Conservation (phyloP, 257 asterid species). For the Coffea canephora region DNA sequence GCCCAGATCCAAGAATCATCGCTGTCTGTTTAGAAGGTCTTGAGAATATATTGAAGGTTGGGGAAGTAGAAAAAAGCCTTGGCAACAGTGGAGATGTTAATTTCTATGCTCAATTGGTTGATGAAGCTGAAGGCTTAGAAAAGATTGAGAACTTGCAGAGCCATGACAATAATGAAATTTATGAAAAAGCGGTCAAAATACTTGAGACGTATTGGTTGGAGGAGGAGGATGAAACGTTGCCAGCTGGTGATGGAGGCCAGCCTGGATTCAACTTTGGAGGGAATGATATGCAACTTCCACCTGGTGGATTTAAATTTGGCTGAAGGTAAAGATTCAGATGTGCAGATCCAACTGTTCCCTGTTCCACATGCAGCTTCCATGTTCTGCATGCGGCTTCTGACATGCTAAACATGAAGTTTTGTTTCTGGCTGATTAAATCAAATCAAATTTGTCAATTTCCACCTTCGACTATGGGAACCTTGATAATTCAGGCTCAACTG, state of each 20-base stretch:
- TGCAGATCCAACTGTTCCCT: slow-evolving; percentile 4
- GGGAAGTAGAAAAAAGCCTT: slow-evolving; percentile 65
- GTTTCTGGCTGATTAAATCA: no score
- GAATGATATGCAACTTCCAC: slow-evolving; percentile 53
- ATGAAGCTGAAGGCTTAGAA: slow-evolving; percentile 84
- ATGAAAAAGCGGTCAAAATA: slow-evolving; percentile 86
- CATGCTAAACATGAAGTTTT: neutral
- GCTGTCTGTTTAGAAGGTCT: slow-evolving; percentile 86
- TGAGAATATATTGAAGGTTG: slow-evolving; percentile 86
- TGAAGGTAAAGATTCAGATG: slow-evolving; percentile 40
- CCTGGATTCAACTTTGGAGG: slow-evolving; percentile 77
- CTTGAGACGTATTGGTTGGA: slow-evolving; percentile 91
- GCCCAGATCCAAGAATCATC: slow-evolving; percentile 89
- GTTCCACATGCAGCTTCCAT: neutral
- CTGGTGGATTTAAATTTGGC: slow-evolving; percentile 80
- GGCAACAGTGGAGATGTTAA: slow-evolving; percentile 57
- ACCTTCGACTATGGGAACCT: no score
- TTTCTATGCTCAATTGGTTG: slow-evolving; percentile 65
- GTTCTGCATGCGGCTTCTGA: neutral
- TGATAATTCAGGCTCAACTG: no score
- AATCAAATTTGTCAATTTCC: no score
- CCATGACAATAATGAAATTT: slow-evolving; percentile 87
- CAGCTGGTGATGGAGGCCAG: slow-evolving; percentile 53
- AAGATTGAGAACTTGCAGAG: slow-evolving; percentile 84
- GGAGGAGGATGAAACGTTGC: slow-evolving; percentile 67